phyloP scores from a whole-genome alignment of 371 early-diverging fungal genomes.

The Rhizomucor pusillus region DNA sequence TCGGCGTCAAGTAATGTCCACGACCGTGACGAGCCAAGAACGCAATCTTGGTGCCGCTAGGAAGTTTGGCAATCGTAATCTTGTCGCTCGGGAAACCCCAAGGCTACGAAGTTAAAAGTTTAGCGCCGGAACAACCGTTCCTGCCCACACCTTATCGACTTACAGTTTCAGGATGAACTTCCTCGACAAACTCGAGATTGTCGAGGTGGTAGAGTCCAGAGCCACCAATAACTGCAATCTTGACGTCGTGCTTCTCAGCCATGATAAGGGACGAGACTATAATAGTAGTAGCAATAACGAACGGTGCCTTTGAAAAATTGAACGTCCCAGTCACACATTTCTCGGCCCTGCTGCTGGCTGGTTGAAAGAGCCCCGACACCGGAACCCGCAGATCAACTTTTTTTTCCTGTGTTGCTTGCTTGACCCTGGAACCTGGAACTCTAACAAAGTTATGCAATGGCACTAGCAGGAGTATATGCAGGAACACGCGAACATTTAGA shows the following conservation, averaged over 20 bases:
- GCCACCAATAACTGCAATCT: conserved; percentile 94
- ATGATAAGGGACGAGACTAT: too few species aligned
- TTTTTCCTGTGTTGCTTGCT: too few species aligned
- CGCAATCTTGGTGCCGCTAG: conserved; percentile 81
- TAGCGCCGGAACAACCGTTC: background rate
- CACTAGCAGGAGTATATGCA: too few species aligned
- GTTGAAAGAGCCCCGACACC: too few species aligned
- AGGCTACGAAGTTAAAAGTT: conserved; percentile 50
- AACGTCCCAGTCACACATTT: too few species aligned
- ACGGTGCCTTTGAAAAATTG: too few species aligned
- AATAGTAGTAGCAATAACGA: too few species aligned
- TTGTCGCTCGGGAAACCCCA: conserved; percentile 90
- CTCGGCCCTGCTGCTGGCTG: too few species aligned
- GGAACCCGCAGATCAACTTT: too few species aligned
- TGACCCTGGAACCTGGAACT: too few species aligned
- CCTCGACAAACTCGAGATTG: conserved; percentile 77
- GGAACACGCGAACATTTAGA: too few species aligned
- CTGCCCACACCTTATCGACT: conserved; percentile 10
- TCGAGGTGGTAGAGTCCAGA: conserved; percentile 94
- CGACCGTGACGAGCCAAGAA: conserved; percentile 97
- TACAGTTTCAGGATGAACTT: conserved; percentile 84
- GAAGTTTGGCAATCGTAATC: conserved; percentile 68
- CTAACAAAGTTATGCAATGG: too few species aligned
- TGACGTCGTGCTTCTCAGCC: conserved; percentile 49
- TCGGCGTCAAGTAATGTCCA: conserved; percentile 82